Percentiles rank a stretch among this genome's conserved stretches.
Evolutionary conservation across 1,139 yeast species (phyloP).

Genomic region (Starmera stellimalicola): DNA sequence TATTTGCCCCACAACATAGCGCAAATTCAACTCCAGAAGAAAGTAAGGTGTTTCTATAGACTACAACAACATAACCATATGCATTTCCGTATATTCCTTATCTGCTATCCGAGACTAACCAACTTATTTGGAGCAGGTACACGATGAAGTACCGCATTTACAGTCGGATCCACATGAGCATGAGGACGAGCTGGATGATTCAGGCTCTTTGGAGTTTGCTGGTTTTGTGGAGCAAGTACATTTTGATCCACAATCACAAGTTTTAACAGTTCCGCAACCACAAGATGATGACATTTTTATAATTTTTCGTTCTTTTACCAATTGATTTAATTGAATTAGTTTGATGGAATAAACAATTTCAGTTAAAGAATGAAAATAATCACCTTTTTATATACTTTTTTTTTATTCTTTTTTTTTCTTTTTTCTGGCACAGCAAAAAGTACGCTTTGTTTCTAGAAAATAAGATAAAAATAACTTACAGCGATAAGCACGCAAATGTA

Average conservation of each 20-base stretch:
- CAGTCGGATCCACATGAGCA: constrained; percentile 1
- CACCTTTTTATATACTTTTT: neutral
- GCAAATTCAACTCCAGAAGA: no score
- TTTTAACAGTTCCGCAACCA: neutral
- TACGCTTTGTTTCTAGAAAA: neutral
- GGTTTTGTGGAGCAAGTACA: neutral
- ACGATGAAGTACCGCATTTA: neutral
- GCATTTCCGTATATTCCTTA: no score
- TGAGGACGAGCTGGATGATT: neutral
- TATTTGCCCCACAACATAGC: no score
- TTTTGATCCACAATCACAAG: constrained; percentile 1
- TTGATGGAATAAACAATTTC: neutral
- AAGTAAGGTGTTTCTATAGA: no score
- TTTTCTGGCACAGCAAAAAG: neutral
- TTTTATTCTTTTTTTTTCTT: neutral
- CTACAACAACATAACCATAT: no score
- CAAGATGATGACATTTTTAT: neutral
- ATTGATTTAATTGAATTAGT: neutral
- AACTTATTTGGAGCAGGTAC: neutral
- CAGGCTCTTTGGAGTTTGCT: neutral
- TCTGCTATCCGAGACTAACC: no score
- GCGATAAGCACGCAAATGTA: neutral
- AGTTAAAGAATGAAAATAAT: neutral
- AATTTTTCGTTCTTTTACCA: neutral
- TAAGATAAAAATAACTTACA: neutral